Evolutionary conservation across 176 grass and related monocot species (phyloP), one percentile per base, ranked within the genome.

Genomic region (Musa beccarii): DNA sequence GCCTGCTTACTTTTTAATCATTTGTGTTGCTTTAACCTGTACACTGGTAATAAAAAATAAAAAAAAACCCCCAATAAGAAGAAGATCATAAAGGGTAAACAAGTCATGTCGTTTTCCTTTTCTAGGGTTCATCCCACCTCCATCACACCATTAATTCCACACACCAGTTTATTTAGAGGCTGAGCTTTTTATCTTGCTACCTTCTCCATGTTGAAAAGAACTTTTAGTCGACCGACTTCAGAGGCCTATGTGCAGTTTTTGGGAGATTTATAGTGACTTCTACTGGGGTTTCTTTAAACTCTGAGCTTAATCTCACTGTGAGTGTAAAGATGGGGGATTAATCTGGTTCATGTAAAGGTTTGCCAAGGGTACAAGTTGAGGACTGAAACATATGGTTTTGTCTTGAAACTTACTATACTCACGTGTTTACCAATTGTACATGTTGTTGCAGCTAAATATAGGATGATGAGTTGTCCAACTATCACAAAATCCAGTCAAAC

Each of bases 81-180:
- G 6, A 43, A 6, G 34, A 43, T 61, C 8, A 61, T 7, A n/a
- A 50, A 69, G 26, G 15, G 17, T 9, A 17, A 6, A 13, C 28
- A 69, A 69, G 2, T n/a, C 57, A 74, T 54, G 13, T 54, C 59
- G 49, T 51, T 11, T 43, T 59, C 52, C 67, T 81, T 84, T 17
- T 63, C 70, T 72, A 76, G 81, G 66, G 70, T 68, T 81, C 80
- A 81, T 78, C 82, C 78, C 78, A 81, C 78, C 53, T 64, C 74
- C 70, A 71, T 76, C 66, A 52, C 49, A 65, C 69, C 56, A 66
- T 10, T 53, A 51, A 64, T 76, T 4, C 29, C 29, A 34, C 29
- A 34, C 29, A 34, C 29, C 29, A 34, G 29, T 34, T 34, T 5
- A 34, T 0, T 34, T 34, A 4, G 29, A 5, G 29, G 29, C 13